Evolutionary conservation across 1,284 basidiomycete species (phyloP), one percentile per base, ranked within the genome.

Genomic region (Amylostereum areolatum): DNA sequence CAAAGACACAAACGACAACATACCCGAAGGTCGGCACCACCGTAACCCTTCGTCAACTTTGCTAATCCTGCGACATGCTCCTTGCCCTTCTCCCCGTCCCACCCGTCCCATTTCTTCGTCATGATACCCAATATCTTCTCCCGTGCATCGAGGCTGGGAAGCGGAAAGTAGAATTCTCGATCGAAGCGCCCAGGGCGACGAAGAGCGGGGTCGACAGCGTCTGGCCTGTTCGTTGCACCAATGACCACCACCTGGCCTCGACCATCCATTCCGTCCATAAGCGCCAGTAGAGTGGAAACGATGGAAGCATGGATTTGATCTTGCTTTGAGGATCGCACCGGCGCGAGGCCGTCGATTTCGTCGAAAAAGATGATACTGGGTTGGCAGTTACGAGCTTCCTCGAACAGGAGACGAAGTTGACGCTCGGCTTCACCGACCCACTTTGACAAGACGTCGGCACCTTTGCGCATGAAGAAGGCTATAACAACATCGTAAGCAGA

Each of bases 211-310:
- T 99, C 97, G 50, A 99, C 87, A 9, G 94, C 91, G 67, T 99
- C 97, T 0, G 96, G 96, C 51, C 97, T 70, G 65, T 99, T 99
- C 7, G 97, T 99, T 1, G 97, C 97, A 30, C 97, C 96, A 57
- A 98, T 97, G 41, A 99, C 92, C n/a, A 98, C 83, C 27, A 99
- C 95, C 66, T 97, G 94, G 2, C 88, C 93, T 52, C 97, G 82
- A 1, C 96, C 96, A 57, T 99, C 97, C 97, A 99, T 99, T 43
- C 97, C 97, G 65, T 99, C 97, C 96, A 99, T 99, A 43, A 99
- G 75, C 0, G 97, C 96, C 1, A 99, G 77, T 10, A 99, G 75
- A 0, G 97, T 99, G 43, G 90, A 93, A 7, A 99, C 97, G 55
- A 99, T 94, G 41, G 90, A 94, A 0, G 97, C 96, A 64, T 99